phyloP scores from a whole-genome alignment of 2,329 filamentous ascomycete genomes.

The Phymatotrichopsis omnivora region DNA sequence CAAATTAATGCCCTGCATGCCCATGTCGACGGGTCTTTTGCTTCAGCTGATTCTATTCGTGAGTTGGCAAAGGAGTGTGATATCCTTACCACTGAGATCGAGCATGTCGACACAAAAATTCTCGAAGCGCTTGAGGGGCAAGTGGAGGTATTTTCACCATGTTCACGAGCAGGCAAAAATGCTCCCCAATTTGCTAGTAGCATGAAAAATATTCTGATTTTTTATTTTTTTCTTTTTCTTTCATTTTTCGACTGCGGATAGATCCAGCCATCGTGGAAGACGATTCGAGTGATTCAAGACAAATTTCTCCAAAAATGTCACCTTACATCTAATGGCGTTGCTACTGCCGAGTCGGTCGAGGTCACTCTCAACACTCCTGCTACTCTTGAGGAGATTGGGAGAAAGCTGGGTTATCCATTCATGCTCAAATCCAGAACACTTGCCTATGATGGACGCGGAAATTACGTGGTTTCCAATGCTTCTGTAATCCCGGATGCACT shows the following conservation, averaged over 20 bases:
- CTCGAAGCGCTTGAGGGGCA: slow-evolving; percentile 67
- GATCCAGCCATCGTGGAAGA: slow-evolving; percentile 74
- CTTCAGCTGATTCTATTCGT: slow-evolving; percentile 66
- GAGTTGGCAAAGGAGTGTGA: slow-evolving; percentile 68
- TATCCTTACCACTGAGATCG: slow-evolving; percentile 85
- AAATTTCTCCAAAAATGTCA: slow-evolving; percentile 86
- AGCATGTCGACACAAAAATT: slow-evolving; percentile 85
- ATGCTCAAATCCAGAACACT: slow-evolving; percentile 89
- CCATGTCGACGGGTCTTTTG: slow-evolving; percentile 81
- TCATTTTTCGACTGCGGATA: slow-evolving; percentile 38
- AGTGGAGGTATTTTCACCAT: slow-evolving; percentile 36
- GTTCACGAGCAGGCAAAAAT: too few species aligned
- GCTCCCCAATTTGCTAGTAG: too few species aligned
- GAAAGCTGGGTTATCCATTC: slow-evolving; percentile 65
- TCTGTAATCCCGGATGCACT: slow-evolving; percentile 56
- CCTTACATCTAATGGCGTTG: slow-evolving; percentile 55
- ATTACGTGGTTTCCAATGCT: slow-evolving; percentile 52
- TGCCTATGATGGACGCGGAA: slow-evolving; percentile 84
- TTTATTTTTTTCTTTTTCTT: background rate
- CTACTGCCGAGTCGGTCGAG: slow-evolving; percentile 60
- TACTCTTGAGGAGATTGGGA: slow-evolving; percentile 54
- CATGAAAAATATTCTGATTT: too few species aligned
- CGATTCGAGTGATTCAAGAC: slow-evolving; percentile 81
- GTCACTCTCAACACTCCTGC: slow-evolving; percentile 47
- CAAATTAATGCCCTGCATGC: slow-evolving; percentile 66